These are phyloP conservation scores for Pseudocercospora eumusae DNA, from an alignment of 2,329 filamentous ascomycete species.

Conservation along the genomic window DNA sequence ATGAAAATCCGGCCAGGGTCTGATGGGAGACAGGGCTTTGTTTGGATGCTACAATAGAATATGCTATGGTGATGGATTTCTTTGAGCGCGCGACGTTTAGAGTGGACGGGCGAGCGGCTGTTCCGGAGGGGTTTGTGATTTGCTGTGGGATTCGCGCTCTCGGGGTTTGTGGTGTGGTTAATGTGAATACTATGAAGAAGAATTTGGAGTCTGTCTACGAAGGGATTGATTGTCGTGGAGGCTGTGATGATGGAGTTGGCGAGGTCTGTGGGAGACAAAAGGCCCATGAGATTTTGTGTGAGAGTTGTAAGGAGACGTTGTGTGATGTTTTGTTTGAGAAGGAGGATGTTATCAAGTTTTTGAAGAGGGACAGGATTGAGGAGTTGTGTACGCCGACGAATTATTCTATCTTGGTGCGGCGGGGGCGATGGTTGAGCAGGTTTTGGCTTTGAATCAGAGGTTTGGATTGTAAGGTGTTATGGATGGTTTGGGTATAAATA, in stretches of 20 bases:
- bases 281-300: constrained; percentile 43
- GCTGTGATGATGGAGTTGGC: constrained; percentile 46
- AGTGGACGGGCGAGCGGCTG: constrained; percentile 39
- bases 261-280: constrained; percentile 36
- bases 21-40: too few species aligned
- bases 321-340: constrained; percentile 24
- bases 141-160: constrained; percentile 32
- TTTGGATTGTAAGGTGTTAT: neutral
- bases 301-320: constrained; percentile 36
- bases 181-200: constrained; percentile 32
- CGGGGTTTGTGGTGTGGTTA: constrained; percentile 35
- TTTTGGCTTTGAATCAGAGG: constrained; percentile 19
- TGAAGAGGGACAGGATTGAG: constrained; percentile 23
- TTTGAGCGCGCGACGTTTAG: constrained; percentile 38
- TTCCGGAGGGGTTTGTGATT: constrained; percentile 38
- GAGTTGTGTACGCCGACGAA: constrained; percentile 34
- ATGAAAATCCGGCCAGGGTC: constrained; percentile 30
- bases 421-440: constrained; percentile 31
- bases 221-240: constrained; percentile 42
- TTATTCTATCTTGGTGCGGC: constrained; percentile 33
- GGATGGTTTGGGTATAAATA: neutral
- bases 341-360: constrained; percentile 22
- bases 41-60: too few species aligned
- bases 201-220: constrained; percentile 39
- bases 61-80: constrained; percentile 38